Percentiles rank a stretch among this genome's conserved stretches.
Conservation (phyloP, 208 protist species). For the Kentomonas sorsogonicus region DNA sequence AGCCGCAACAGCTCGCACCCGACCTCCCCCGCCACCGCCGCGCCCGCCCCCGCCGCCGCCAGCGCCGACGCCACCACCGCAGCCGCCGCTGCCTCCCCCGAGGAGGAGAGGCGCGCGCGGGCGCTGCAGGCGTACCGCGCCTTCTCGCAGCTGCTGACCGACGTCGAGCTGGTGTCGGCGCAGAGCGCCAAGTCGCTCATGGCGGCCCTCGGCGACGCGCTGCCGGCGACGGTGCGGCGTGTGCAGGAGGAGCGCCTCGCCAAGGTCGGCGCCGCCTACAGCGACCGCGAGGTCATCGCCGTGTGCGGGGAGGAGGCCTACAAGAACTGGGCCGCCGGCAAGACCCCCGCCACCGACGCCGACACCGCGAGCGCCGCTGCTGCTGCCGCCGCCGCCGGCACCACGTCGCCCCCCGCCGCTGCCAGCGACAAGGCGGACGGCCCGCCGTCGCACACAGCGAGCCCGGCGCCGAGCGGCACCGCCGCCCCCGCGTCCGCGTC, state of each 20-base stretch:
- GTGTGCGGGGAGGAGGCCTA: constrained; percentile 2
- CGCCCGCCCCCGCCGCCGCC: background rate
- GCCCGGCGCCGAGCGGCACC: background rate
- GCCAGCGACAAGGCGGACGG: no score
- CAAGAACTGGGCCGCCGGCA: background rate
- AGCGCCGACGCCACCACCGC: no score
- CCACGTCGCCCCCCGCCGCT: background rate
- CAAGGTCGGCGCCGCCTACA: constrained; percentile 7
- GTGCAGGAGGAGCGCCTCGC: constrained; percentile 21
- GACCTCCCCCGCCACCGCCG: background rate
- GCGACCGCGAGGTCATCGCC: constrained; percentile 3
- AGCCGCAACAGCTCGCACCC: no score
- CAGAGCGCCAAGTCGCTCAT: constrained; percentile 22
- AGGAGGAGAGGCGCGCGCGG: constrained; percentile 8
- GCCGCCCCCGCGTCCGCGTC: background rate
- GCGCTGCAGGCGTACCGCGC: constrained; percentile 28
- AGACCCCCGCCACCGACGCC: background rate
- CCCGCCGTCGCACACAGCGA: no score
- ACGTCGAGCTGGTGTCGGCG: constrained; percentile 48
- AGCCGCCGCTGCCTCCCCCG: no score
- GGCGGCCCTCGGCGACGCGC: no score
- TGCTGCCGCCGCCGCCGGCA: background rate
- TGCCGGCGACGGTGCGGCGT: constrained; percentile 25
- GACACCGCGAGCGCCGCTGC: background rate
- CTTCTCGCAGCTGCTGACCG: constrained; percentile 41